Conservation (phyloP, 176 grass and related monocot genomes). For the Oryza australiensis region DNA sequence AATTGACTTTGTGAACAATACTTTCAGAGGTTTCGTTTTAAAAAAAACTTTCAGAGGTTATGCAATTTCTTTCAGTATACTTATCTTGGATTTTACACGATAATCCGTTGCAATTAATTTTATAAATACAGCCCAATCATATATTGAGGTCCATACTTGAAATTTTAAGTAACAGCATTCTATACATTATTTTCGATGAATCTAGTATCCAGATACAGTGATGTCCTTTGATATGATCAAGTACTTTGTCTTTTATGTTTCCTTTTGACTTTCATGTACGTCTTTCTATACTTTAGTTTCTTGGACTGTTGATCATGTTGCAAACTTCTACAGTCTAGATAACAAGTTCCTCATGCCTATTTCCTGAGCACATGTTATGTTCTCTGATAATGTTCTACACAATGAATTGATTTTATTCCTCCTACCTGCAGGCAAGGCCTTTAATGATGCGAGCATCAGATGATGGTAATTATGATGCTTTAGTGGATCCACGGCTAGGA, state of each 20-base stretch:
- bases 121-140: background rate
- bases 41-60: background rate
- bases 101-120: background rate
- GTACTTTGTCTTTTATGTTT: background rate
- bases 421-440: constrained; percentile 74
- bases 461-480: constrained; percentile 62
- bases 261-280: background rate
- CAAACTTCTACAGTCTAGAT: background rate
- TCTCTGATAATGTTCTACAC: background rate
- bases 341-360: background rate
- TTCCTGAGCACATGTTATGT: background rate
- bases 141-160: background rate
- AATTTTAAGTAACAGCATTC: background rate
- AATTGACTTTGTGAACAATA: background rate
- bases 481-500: constrained; percentile 72
- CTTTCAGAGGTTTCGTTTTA: background rate
- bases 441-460: constrained; percentile 62
- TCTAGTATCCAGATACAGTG: background rate
- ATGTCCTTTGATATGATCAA: background rate
- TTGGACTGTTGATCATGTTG: background rate
- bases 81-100: background rate
- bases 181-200: background rate
- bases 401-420: background rate
- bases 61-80: background rate
- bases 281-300: background rate